Evolutionary conservation across 75 land plant genomes (phyloP), one percentile per base, ranked within the genome.

Genomic region (Sequoiadendron giganteum): DNA sequence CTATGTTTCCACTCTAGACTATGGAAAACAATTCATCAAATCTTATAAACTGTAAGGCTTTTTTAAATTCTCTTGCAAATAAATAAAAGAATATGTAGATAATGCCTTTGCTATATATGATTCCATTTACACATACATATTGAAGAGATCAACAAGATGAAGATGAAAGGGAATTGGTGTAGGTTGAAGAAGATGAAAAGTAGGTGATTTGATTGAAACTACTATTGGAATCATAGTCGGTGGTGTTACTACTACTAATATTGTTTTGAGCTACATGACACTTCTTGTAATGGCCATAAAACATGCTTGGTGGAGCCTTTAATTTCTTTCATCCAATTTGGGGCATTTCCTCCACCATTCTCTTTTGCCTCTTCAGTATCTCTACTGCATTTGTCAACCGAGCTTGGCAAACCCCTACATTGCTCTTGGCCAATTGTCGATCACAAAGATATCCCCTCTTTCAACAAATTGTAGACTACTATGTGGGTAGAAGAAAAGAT

Each of bases 211-310:
- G 76, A 72, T 30, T 72, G 76, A 36, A 72, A 72, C 2, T 32
- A 4, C 15, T 34, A 34, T 1, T 11, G 14, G 77, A 75, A 75
- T 15, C 11, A 2, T 1, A 11, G 38, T 15, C 34, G 38, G 1
- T 75, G 77, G 10, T 72, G 32, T 36, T 72, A 10, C 76, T 7
- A 13, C 32, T 72, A 72, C 34, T 72, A 28, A 34, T 34, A 75
- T 10, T 13, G 39, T 32, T 75, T 75, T 75, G 39, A 75, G 77
- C 77, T 32, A 39, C 77, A 34, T 39, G 39, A 10, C 93, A 85
- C 89, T 81, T 89, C 89, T 91, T 93, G 89, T 86, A 93, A 78
- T 91, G 38, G 93, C 93, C 87, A 91, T 93, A 83, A 91, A 93
- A 75, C 90, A 91, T 78, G 93, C 93, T 49, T 93, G 93, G 70